Conservation (phyloP, 1,139 yeast genomes). For the Arxiozyma slooffiae region DNA sequence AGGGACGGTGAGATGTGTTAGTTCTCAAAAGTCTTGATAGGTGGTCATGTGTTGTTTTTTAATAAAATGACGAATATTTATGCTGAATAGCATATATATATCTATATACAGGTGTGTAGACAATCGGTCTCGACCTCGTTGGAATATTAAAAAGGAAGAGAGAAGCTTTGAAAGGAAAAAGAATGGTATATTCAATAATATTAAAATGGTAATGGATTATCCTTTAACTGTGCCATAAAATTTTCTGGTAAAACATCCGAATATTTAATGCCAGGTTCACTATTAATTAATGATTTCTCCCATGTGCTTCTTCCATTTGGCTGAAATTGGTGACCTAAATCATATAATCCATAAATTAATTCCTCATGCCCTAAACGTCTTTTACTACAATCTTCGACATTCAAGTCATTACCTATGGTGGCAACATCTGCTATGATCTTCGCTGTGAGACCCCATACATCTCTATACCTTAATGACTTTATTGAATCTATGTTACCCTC, state of each 20-base stretch:
- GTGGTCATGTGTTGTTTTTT: too few species aligned
- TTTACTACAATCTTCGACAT: constrained; percentile 8
- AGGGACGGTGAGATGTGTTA: too few species aligned
- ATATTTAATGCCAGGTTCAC: constrained; percentile 37
- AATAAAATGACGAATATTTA: background rate
- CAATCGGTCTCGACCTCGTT: background rate
- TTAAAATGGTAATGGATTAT: background rate
- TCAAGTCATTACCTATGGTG: constrained; percentile 38
- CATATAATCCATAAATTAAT: constrained; percentile 46
- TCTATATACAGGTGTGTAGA: background rate
- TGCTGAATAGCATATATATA: background rate
- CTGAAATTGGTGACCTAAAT: constrained; percentile 41
- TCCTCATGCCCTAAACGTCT: constrained; percentile 47
- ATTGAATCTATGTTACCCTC: constrained; percentile 14
- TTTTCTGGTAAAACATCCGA: constrained; percentile 36
- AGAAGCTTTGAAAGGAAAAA: too few species aligned
- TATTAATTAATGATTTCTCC: constrained; percentile 36
- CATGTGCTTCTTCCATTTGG: constrained; percentile 32
- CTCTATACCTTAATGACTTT: constrained; percentile 35
- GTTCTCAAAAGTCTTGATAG: too few species aligned
- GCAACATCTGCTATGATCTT: constrained; percentile 75
- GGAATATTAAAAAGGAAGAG: background rate
- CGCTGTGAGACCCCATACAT: constrained; percentile 90
- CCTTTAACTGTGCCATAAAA: constrained; percentile 15
- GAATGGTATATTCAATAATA: background rate